These are phyloP conservation scores for Excoecaria agallocha DNA, from an alignment of 345 rosid species.

Conservation along the genomic window DNA sequence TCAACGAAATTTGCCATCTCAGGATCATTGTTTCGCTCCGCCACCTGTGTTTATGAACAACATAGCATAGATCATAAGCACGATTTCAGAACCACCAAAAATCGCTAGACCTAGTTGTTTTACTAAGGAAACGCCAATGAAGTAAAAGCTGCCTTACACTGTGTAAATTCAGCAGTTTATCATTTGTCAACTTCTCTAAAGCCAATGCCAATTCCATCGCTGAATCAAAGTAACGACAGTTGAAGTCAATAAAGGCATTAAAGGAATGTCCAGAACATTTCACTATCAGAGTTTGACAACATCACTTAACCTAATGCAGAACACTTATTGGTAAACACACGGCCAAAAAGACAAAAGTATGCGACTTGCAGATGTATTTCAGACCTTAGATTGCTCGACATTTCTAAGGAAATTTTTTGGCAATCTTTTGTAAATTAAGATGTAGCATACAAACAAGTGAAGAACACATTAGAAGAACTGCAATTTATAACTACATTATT, in stretches of 20 bases:
- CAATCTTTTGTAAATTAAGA: no score
- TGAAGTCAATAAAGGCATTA: neutral
- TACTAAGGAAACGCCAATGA: neutral
- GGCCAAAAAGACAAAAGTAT: no score
- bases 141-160: constrained; percentile 35
- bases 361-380: no score
- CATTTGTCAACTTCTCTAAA: constrained; percentile 84
- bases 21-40: constrained; percentile 53
- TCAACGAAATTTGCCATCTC: constrained; percentile 75
- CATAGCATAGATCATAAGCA: neutral
- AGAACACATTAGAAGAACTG: neutral
- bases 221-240: constrained; percentile 23
- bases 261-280: neutral
- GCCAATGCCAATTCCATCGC: constrained; percentile 94
- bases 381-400: no score
- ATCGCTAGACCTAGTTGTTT: neutral
- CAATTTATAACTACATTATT: neutral
- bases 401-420: no score
- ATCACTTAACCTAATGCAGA: no score
- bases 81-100: neutral
- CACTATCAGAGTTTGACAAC: no score
- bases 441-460: no score
- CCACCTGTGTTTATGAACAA: constrained; percentile 49
- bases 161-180: constrained; percentile 73
- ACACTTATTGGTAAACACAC: no score